phyloP scores from a whole-genome alignment of 23 red algal species.

The Pyropia haitanensis region DNA sequence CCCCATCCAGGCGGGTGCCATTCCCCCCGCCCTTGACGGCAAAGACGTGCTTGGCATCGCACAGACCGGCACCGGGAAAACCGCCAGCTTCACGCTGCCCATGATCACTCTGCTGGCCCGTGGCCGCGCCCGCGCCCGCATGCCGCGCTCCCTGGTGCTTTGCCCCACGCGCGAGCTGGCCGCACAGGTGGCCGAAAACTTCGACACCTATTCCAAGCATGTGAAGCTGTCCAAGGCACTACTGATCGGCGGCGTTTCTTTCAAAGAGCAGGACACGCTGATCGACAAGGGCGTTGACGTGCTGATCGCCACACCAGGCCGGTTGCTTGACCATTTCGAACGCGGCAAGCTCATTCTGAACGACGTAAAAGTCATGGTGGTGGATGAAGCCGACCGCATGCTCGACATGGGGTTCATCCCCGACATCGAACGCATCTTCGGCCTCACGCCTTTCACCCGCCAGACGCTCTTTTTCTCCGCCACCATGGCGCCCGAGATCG shows the following conservation, averaged over 20 bases:
- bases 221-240: not conserved
- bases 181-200: conserved; percentile 2
- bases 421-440: conserved; percentile 19
- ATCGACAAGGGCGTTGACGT: not conserved
- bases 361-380: conserved; percentile 15
- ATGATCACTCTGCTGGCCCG: not conserved
- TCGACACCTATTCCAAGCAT: not conserved
- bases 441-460: conserved; percentile 3
- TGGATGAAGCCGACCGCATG: conserved; percentile 46
- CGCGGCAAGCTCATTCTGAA: conserved; percentile 1
- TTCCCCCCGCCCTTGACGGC: conserved; percentile 5
- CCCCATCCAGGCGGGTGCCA: not conserved
- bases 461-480: conserved; percentile 46
- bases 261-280: not conserved
- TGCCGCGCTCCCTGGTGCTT: conserved; percentile 1
- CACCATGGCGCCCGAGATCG: conserved; percentile 9
- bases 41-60: conserved; percentile 2
- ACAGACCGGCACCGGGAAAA: conserved; percentile 26
- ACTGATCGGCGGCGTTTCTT: not conserved
- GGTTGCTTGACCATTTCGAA: conserved; percentile 10
- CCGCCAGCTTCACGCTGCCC: conserved; percentile 10
- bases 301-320: conserved; percentile 22
- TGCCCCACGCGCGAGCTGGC: conserved; percentile 32
- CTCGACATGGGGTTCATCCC: conserved; percentile 26
- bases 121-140: not conserved